A percentile compares a stretch with the other conserved stretches of the same genome.
Conservation (phyloP, 805 yeast species). For the Lipomyces yamadae region DNA sequence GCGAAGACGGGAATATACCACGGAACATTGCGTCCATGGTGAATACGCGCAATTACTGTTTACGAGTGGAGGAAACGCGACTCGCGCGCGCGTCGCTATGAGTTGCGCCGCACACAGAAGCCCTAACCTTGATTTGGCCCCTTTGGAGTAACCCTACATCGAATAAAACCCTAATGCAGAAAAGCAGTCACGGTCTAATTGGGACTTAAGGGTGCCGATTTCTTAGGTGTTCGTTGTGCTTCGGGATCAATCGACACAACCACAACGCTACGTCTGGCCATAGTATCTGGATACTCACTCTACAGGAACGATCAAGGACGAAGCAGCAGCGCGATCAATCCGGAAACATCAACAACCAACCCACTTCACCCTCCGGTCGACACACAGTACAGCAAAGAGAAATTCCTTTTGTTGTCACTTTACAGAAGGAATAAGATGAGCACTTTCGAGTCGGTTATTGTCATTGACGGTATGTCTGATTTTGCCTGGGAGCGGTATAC, state of each 20-base stretch:
- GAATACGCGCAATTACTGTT: too few relatives aligned
- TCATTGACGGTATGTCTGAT: constrained; percentile 38
- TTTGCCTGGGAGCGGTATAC: neutral
- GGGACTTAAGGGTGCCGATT: neutral
- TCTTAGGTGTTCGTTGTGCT: too few relatives aligned
- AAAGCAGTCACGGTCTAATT: neutral
- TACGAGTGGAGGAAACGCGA: neutral
- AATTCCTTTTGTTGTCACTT: constrained; percentile 4
- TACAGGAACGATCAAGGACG: neutral
- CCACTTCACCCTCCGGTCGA: constrained; percentile 5
- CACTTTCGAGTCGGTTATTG: constrained; percentile 37
- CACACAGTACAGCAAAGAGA: neutral
- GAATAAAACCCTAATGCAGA: too few relatives aligned
- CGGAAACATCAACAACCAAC: constrained; percentile 5
- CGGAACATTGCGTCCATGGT: constrained; percentile 10
- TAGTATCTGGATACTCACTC: neutral
- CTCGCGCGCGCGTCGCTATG: neutral
- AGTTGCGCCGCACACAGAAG: too few relatives aligned
- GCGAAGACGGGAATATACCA: constrained; percentile 18
- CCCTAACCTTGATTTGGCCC: neutral
- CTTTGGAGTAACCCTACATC: neutral
- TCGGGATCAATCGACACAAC: neutral
- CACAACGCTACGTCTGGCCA: neutral
- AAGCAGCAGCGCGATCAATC: neutral
- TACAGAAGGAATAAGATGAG: constrained; percentile 20